Conservation (phyloP, 441 rosid genomes). For the Erodium moschatum region DNA sequence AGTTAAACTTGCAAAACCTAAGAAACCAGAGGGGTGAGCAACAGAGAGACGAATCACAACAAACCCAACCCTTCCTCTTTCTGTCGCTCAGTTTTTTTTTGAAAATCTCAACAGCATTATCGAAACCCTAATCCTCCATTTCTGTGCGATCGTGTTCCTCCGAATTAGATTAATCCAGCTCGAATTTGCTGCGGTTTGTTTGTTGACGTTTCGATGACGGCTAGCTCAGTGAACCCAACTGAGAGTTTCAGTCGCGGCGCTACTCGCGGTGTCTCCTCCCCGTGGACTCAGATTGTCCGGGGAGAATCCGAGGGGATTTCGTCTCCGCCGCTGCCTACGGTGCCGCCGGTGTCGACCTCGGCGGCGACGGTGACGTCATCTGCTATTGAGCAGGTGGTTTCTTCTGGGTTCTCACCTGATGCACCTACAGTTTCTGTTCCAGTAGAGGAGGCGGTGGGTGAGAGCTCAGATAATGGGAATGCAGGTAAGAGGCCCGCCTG, state of each 20-base stretch:
- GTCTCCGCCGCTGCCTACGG: too few species aligned
- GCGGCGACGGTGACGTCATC: too few species aligned
- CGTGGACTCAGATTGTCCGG: conserved; percentile 28
- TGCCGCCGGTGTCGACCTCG: too few species aligned
- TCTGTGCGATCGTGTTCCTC: background rate
- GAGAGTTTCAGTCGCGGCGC: background rate
- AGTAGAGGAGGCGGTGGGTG: too few species aligned
- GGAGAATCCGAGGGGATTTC: too few species aligned
- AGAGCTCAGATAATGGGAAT: conserved; percentile 36
- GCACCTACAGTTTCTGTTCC: too few species aligned
- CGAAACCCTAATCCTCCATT: background rate
- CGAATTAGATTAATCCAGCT: background rate
- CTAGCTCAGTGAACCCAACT: background rate
- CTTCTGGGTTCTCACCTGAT: too few species aligned
- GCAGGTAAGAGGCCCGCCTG: conserved; percentile 61
- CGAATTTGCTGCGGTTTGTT: background rate
- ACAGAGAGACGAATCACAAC: too few species aligned
- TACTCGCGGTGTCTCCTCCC: background rate
- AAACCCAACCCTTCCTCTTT: background rate
- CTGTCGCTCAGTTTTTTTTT: background rate
- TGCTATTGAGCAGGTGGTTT: too few species aligned
- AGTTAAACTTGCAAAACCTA: too few species aligned
- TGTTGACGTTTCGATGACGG: background rate
- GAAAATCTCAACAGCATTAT: background rate
- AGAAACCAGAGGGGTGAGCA: too few species aligned